Conservation (phyloP, 306 rosid species). For the Acacia melanoxylon region DNA sequence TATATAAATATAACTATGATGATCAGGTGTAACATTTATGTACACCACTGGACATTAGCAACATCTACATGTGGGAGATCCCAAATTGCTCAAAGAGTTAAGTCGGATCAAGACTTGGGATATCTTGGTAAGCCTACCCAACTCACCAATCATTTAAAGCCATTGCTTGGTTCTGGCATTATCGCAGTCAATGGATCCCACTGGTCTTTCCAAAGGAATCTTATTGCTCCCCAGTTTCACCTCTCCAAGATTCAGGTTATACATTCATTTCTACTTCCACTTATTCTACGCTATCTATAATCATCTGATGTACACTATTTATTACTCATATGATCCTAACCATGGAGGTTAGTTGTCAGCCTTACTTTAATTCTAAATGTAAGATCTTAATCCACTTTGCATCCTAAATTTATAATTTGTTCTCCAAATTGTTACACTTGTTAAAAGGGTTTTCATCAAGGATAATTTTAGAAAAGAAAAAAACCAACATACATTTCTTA, state of each 20-base stretch:
- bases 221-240: slow-evolving; percentile 42
- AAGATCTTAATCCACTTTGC: no score
- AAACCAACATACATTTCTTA: no score
- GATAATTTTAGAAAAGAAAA: no score
- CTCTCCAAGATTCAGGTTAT: slow-evolving; percentile 38
- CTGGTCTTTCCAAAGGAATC: slow-evolving; percentile 39
- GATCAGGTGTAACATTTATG: slow-evolving; percentile 25
- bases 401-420: no score
- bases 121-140: slow-evolving; percentile 32
- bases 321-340: no score
- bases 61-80: slow-evolving; percentile 30
- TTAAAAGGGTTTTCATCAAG: no score
- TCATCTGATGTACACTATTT: no score
- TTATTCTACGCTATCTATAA: neutral
- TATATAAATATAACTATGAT: neutral
- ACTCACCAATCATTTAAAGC: slow-evolving; percentile 23
- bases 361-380: no score
- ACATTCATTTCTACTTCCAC: neutral
- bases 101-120: slow-evolving; percentile 8
- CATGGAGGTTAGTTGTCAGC: no score
- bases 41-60: slow-evolving; percentile 36
- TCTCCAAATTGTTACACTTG: no score
- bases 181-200: slow-evolving; percentile 22
- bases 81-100: slow-evolving; percentile 29
- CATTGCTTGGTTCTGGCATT: slow-evolving; percentile 37